Conservation (phyloP, 2,329 filamentous ascomycete species). For the Cadophora sp. region DNA sequence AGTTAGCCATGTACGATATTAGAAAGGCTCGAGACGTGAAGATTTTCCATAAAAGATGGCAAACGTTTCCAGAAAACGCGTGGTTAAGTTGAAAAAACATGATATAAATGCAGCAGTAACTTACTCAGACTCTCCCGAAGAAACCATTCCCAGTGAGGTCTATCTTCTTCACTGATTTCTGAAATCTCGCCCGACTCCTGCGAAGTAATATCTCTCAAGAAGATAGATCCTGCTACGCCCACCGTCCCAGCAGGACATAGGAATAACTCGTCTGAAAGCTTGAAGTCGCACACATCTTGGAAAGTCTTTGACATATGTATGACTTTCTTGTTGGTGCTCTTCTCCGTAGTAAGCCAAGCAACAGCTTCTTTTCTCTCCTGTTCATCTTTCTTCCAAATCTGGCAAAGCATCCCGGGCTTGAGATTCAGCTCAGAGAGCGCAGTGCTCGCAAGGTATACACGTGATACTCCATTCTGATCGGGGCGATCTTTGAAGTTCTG, state of each 20-base stretch:
- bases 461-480: constrained; percentile 45
- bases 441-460: constrained; percentile 43
- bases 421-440: constrained; percentile 62
- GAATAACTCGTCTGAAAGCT: constrained; percentile 72
- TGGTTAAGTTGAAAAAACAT: not conserved
- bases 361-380: constrained; percentile 52
- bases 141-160: constrained; percentile 55
- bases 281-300: constrained; percentile 74
- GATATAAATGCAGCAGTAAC: constrained; percentile 20
- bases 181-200: constrained; percentile 41
- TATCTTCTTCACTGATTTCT: constrained; percentile 47
- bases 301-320: constrained; percentile 77
- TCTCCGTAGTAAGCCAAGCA: constrained; percentile 66
- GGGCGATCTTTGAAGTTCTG: constrained; percentile 40
- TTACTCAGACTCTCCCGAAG: constrained; percentile 52
- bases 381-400: constrained; percentile 51
- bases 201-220: constrained; percentile 63
- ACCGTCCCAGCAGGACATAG: constrained; percentile 60
- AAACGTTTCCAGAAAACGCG: too few species aligned
- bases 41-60: too few species aligned
- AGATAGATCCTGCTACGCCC: constrained; percentile 62
- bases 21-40: too few species aligned
- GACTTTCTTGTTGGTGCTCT: constrained; percentile 67
- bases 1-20: constrained; percentile 31
- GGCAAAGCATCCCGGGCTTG: constrained; percentile 64